Conservation (phyloP, 495 filamentous ascomycete species). For the Podospora pseudocomata region DNA sequence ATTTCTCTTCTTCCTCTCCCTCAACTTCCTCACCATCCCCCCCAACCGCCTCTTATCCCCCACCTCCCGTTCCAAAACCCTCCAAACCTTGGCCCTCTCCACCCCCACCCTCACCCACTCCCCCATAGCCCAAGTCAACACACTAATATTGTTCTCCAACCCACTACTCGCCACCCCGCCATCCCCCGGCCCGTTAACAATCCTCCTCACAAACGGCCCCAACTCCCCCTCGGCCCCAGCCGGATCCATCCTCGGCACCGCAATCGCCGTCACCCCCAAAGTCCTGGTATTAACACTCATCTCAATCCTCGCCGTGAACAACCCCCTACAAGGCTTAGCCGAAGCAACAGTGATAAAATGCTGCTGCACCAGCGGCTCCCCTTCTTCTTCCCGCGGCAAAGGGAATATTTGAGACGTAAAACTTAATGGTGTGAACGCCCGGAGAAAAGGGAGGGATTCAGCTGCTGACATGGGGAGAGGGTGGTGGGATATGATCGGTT, state of each 20-base stretch:
- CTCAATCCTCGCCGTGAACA: slow-evolving; percentile 46
- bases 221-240: slow-evolving; percentile 42
- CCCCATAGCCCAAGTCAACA: slow-evolving; percentile 50
- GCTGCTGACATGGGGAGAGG: slow-evolving; percentile 48
- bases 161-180: slow-evolving; percentile 22
- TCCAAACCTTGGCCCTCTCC: slow-evolving; percentile 47
- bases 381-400: slow-evolving; percentile 28
- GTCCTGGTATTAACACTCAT: slow-evolving; percentile 46
- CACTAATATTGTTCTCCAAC: slow-evolving; percentile 41
- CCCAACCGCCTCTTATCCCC: slow-evolving; percentile 23
- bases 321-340: slow-evolving; percentile 31
- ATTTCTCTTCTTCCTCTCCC: slow-evolving; percentile 20
- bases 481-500: slow-evolving; percentile 45
- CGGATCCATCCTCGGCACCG: slow-evolving; percentile 39
- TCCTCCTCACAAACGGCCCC: slow-evolving; percentile 36
- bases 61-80: slow-evolving; percentile 40
- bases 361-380: slow-evolving; percentile 35
- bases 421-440: slow-evolving; percentile 52
- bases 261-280: slow-evolving; percentile 36
- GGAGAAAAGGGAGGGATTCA: slow-evolving; percentile 55
- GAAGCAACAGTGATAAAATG: slow-evolving; percentile 40
- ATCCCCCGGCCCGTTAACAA: slow-evolving; percentile 19
- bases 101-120: slow-evolving; percentile 49
- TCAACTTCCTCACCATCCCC: slow-evolving; percentile 28
- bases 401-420: slow-evolving; percentile 49